phyloP scores from a whole-genome alignment of 305 asterid species.

The Rubia balearica region DNA sequence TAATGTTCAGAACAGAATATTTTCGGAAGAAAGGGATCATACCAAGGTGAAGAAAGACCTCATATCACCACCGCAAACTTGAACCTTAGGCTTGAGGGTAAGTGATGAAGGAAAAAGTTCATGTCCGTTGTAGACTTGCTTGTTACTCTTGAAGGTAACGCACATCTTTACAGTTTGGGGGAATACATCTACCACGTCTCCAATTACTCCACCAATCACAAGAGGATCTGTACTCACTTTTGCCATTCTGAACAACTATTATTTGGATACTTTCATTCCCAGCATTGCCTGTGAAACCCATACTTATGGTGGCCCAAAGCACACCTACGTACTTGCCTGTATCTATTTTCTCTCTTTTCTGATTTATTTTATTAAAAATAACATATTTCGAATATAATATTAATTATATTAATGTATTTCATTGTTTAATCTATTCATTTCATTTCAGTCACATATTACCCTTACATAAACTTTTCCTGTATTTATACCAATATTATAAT shows the following conservation, averaged over 20 bases:
- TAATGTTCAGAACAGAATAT: too few relatives aligned
- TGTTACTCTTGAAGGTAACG: conserved; percentile 52
- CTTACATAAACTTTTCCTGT: rapidly evolving
- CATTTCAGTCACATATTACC: too few relatives aligned
- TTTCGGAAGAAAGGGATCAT: background rate
- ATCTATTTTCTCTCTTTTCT: too few relatives aligned
- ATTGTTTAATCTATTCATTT: too few relatives aligned
- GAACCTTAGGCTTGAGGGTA: conserved; percentile 55
- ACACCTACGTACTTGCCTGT: too few relatives aligned
- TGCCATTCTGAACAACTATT: conserved; percentile 9
- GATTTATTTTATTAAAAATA: too few relatives aligned
- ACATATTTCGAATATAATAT: too few relatives aligned
- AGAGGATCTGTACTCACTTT: conserved; percentile 45
- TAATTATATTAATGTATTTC: too few relatives aligned
- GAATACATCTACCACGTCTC: conserved; percentile 75
- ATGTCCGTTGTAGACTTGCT: conserved; percentile 67
- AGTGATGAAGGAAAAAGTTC: conserved; percentile 72
- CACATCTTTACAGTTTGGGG: conserved; percentile 43
- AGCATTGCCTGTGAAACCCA: background rate
- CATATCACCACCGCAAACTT: conserved; percentile 72
- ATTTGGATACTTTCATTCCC: too few relatives aligned
- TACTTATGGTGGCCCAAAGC: background rate
- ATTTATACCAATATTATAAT: too few relatives aligned
- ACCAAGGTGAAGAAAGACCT: conserved; percentile 82
- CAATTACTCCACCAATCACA: conserved; percentile 57